Evolutionary conservation across 306 rosid genomes (phyloP).

Genomic region (Pterocarpus santalinus): DNA sequence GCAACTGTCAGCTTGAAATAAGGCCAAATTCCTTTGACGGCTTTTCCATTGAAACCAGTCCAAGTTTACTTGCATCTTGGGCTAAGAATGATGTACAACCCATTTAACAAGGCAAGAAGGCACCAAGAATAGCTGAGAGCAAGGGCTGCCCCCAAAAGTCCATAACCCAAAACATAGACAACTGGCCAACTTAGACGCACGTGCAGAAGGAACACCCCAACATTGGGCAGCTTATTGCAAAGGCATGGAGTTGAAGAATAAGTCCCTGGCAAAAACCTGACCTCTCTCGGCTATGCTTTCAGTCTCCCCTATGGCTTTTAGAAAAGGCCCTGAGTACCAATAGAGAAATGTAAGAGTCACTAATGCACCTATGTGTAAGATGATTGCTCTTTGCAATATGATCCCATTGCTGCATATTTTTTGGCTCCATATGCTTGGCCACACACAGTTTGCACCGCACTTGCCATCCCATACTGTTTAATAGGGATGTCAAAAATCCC

Average conservation of each 20-base stretch:
- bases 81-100: slow-evolving; percentile 66
- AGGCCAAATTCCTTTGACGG: slow-evolving; percentile 79
- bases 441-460: slow-evolving; percentile 84
- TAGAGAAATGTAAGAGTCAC: slow-evolving; percentile 66
- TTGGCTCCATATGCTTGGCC: slow-evolving; percentile 85
- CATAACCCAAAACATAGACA: slow-evolving; percentile 59
- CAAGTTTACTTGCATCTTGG: slow-evolving; percentile 79
- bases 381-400: slow-evolving; percentile 72
- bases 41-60: slow-evolving; percentile 70
- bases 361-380: slow-evolving; percentile 71
- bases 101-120: slow-evolving; percentile 67
- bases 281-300: slow-evolving; percentile 61
- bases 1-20: slow-evolving; percentile 75
- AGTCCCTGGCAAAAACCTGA: slow-evolving; percentile 66
- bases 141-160: slow-evolving; percentile 72
- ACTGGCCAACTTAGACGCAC: slow-evolving; percentile 65
- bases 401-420: slow-evolving; percentile 66
- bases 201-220: slow-evolving; percentile 70
- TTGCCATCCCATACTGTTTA: slow-evolving; percentile 77
- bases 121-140: slow-evolving; percentile 83
- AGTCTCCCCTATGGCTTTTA: slow-evolving; percentile 58
- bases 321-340: slow-evolving; percentile 70
- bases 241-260: slow-evolving; percentile 74
- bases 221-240: slow-evolving; percentile 74
- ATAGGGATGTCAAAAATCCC: too few relatives aligned